phyloP scores from a whole-genome alignment of 306 rosid genomes.

The Carpinus fangiana region DNA sequence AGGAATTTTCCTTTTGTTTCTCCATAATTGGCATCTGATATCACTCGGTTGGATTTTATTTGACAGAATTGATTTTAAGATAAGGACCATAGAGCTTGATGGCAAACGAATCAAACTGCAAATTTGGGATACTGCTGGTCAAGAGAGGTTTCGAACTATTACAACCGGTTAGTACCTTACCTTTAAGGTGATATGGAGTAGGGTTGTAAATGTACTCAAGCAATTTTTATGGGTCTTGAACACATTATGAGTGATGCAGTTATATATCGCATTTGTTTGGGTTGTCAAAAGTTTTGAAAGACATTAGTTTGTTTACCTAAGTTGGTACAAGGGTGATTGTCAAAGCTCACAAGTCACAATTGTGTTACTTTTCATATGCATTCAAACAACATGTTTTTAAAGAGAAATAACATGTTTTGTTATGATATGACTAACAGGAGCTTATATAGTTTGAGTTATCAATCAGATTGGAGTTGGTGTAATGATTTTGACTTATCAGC shows the following conservation, averaged over 20 bases:
- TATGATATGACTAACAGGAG: neutral
- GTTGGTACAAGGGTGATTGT: neutral
- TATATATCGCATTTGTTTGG: neutral
- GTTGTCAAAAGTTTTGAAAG: neutral
- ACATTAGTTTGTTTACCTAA: neutral
- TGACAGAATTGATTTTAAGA: slow-evolving; percentile 90
- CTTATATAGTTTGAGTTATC: too few species aligned
- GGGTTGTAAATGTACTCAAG: neutral
- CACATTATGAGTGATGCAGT: neutral
- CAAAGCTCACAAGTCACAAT: neutral
- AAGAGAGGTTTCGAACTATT: slow-evolving; percentile 90
- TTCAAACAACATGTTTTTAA: neutral
- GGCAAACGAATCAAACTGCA: slow-evolving; percentile 90
- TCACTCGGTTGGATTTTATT: slow-evolving; percentile 30
- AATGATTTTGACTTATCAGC: neutral
- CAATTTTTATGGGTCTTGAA: neutral
- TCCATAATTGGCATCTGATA: slow-evolving; percentile 26
- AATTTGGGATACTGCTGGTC: slow-evolving; percentile 99
- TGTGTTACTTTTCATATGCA: neutral
- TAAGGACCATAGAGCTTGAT: slow-evolving; percentile 96
- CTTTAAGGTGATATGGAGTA: slow-evolving; percentile 9
- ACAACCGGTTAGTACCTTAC: slow-evolving; percentile 74
- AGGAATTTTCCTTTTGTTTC: neutral
- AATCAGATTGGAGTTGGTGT: neutral
- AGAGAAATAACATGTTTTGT: neutral